Conservation (phyloP, 2,329 filamentous ascomycete genomes). For the Calycina marina region DNA sequence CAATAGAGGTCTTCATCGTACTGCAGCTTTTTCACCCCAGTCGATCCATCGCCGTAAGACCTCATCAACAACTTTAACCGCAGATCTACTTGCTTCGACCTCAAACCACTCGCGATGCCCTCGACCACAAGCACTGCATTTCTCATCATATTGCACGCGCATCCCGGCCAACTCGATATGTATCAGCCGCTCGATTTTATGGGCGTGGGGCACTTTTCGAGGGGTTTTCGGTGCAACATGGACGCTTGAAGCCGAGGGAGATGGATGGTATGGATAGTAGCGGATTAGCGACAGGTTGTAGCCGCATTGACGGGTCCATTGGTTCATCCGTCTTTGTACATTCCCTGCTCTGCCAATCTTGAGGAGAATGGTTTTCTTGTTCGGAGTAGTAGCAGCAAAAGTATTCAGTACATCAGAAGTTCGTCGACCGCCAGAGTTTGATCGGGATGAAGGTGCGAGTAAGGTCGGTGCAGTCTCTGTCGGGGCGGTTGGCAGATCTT, state of each 20-base stretch:
- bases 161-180: slow-evolving; percentile 68
- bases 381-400: slow-evolving; percentile 27
- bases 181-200: slow-evolving; percentile 78
- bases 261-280: slow-evolving; percentile 67
- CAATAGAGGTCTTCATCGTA: slow-evolving; percentile 2
- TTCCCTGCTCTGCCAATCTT: slow-evolving; percentile 61
- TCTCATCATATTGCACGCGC: slow-evolving; percentile 37
- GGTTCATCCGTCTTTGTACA: slow-evolving; percentile 77
- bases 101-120: slow-evolving; percentile 95
- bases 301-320: slow-evolving; percentile 88
- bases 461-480: slow-evolving; percentile 45
- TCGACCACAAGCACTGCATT: slow-evolving; percentile 65
- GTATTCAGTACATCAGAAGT: slow-evolving; percentile 40
- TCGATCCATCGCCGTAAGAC: slow-evolving; percentile 72
- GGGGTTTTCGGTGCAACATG: slow-evolving; percentile 26
- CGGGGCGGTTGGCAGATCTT: slow-evolving; percentile 36
- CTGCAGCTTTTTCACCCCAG: slow-evolving; percentile 35
- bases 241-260: slow-evolving; percentile 7
- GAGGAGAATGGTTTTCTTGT: slow-evolving; percentile 46
- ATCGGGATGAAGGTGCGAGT: slow-evolving; percentile 34
- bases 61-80: slow-evolving; percentile 53
- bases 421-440: slow-evolving; percentile 24
- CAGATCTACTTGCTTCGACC: slow-evolving; percentile 58
- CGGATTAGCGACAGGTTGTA: slow-evolving; percentile 78
- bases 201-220: slow-evolving; percentile 68